Evolutionary conservation across 495 filamentous ascomycete species (phyloP), one percentile per base, ranked within the genome.

Genomic region (Haplographium delicatum): DNA sequence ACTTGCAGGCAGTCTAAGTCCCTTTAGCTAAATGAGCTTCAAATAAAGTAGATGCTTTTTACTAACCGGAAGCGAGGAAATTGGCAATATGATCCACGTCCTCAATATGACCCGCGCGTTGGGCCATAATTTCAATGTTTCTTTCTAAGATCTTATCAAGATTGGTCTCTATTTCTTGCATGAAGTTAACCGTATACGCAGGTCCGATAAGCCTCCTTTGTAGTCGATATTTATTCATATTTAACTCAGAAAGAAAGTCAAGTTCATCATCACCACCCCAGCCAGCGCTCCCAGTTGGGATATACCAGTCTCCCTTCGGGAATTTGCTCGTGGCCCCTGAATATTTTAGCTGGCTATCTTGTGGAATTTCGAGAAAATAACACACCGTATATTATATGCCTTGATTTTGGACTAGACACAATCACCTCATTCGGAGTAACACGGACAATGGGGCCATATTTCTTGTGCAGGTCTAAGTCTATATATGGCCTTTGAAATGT

Each of bases 381-480:
- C n/a, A n/a, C n/a, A n/a, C n/a, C n/a, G n/a, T n/a, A n/a, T n/a
- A n/a, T n/a, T n/a, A n/a, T n/a, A n/a, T n/a, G n/a, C n/a, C n/a
- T n/a, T n/a, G n/a, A n/a, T n/a, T 69, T 58, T 8, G 79, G 76
- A 7, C 74, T 76, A 1, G 73, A 59, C 38, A 82, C 61, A 0
- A 75, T 74, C 22, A 82, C 66, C 58, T 80, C 72, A 59, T 75
- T 70, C n/a, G 79, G 79, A 1, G 65, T 69, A 34, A 78, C 73
- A 22, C 79, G 71, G 40, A 82, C 78, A 30, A 82, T 60, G 24
- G 74, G 70, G 19, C 79, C 79, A 53, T 80, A 75, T 55, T 72
- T 72, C 10, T 61, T 54, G 58, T 80, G 75, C 2, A 80, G 63
- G 0, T 56, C 65, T 34, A 75, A 66, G 57, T 77, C 70, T 4